phyloP scores from a whole-genome alignment of 345 rosid genomes.

The Lumnitzera racemosa region DNA sequence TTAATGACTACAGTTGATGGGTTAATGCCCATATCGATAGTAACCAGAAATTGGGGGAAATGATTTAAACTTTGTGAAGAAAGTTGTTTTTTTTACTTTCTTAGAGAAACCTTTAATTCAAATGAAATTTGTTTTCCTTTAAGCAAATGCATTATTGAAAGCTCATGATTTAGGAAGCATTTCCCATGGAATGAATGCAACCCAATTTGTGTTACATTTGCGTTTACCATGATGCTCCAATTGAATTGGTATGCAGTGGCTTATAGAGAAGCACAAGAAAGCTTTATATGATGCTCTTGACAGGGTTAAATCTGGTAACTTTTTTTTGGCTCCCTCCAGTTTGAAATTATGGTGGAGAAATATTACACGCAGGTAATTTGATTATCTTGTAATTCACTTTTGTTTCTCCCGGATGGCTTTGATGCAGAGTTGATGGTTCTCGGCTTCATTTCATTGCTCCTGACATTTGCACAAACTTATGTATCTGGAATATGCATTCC shows the following conservation, averaged over 20 bases:
- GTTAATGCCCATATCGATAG: no score
- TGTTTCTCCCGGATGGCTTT: neutral
- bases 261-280: constrained; percentile 69
- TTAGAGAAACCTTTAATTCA: no score
- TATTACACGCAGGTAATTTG: neutral
- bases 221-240: neutral
- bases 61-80: no score
- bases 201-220: neutral
- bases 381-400: neutral
- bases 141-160: no score
- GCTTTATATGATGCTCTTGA: constrained; percentile 83
- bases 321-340: neutral
- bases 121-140: no score
- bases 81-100: no score
- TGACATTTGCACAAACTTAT: constrained; percentile 65
- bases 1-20: no score
- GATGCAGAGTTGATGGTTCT: constrained; percentile 88
- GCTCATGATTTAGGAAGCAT: no score
- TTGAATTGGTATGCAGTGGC: constrained; percentile 37
- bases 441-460: constrained; percentile 86
- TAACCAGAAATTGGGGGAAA: no score
- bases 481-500: constrained; percentile 64
- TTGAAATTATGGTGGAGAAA: neutral
- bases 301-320: constrained; percentile 76
- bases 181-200: neutral